Evolutionary conservation across 352 stramenopile species (phyloP), one percentile per base, ranked within the genome.

Genomic region (Proteromonas lacertae): DNA sequence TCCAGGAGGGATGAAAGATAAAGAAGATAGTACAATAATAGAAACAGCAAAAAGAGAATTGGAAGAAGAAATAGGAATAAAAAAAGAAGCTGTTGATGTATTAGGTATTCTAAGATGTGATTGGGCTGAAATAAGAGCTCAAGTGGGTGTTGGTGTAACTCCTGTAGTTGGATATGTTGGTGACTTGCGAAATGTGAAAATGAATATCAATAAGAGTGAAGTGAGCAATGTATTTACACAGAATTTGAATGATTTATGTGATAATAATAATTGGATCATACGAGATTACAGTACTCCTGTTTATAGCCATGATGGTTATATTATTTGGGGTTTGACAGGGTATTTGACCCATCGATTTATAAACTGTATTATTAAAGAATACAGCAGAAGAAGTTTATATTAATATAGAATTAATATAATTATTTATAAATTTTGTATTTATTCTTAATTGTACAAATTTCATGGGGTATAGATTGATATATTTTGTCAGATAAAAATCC

Each of bases 101-200:
- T 57, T 95, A 1, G 82, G 80, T 9, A 66, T 93, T 13, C 49
- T 82, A 22, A 64, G 82, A 29, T 93, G 79, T 46, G 84, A 95
- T 57, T 95, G 82, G 82, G 66, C 62, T 32, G 75, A 77, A 42
- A 65, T 90, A 33, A 66, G 72, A 18, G 79, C 69, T 12, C 80
- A 91, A 43, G 87, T 82, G 23, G 81, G 81, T 35, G 77, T 93
- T 35, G 78, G 77, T 20, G 82, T 95, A n/a, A 95, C 82, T 29
- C 82, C 82, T 1, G 69, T 95, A 25, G 75, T 96, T 0, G 83
- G 79, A 5, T 93, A 70, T 41, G 52, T 93, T 35, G 78, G 76
- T 24, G 76, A 92, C 45, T 64, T 93, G 44, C 68, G 59, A 35
- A 60, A 77, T 39, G 55, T 69, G 25, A 64, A 70, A 24, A 48